Conservation (phyloP, 2,329 filamentous ascomycete species). For the Sclerotinia spermophila region DNA sequence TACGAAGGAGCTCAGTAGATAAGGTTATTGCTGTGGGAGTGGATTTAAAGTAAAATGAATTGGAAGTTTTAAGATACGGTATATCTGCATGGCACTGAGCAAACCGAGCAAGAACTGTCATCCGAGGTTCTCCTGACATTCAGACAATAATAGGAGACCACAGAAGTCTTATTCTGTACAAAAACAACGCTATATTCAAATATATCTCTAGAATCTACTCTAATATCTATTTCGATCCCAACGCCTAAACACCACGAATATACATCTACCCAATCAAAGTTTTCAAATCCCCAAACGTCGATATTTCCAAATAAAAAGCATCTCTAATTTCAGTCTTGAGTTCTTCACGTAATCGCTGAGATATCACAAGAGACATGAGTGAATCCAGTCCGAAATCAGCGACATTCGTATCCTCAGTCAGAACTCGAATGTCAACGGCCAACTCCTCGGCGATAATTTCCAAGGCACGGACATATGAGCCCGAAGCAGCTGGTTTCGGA, state of each 20-base stretch:
- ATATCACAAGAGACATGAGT: background rate
- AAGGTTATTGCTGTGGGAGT: background rate
- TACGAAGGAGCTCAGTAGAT: too few relatives aligned
- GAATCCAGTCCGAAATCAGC: background rate
- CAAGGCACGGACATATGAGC: too few relatives aligned
- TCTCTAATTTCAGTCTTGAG: slow-evolving; percentile 46
- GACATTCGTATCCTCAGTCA: slow-evolving; percentile 48
- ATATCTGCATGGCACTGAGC: background rate
- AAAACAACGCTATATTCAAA: background rate
- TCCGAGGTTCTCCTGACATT: background rate
- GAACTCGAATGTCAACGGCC: slow-evolving; percentile 46
- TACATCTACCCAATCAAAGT: background rate
- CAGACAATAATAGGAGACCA: background rate
- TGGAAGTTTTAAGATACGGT: background rate
- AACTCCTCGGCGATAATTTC: slow-evolving; percentile 27
- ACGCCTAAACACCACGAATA: background rate
- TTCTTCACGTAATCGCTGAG: slow-evolving; percentile 53
- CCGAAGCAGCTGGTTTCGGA: background rate
- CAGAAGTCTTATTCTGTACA: background rate
- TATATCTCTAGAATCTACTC: background rate
- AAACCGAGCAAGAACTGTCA: background rate
- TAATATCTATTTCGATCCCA: background rate
- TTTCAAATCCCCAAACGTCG: background rate
- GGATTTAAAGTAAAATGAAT: background rate
- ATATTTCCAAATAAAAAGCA: slow-evolving; percentile 9